A percentile compares a stretch with the other conserved stretches of the same genome.
These are phyloP conservation scores for Oidiodendron maius DNA, from an alignment of 495 filamentous ascomycete species.

Conservation along the genomic window DNA sequence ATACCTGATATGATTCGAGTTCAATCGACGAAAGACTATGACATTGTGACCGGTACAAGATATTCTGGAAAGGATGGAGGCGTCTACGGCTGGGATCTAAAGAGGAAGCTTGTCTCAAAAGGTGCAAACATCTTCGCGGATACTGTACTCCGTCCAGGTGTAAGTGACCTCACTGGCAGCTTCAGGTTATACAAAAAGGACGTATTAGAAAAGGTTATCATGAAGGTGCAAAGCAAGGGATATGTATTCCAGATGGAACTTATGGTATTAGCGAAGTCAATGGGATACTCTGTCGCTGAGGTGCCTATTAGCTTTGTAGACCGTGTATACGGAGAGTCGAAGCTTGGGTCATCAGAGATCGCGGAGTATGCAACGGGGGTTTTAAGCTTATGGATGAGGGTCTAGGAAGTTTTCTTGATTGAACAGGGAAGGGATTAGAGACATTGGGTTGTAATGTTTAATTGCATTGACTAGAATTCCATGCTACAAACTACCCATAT, in stretches of 20 bases:
- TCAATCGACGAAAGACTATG: constrained; percentile 51
- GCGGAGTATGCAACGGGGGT: constrained; percentile 98
- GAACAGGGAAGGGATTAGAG: no score
- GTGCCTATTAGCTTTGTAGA: constrained; percentile 97
- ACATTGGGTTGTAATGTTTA: no score
- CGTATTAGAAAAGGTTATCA: constrained; percentile 85
- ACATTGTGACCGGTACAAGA: constrained; percentile 94
- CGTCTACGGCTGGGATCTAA: constrained; percentile 96
- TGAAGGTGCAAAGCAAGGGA: constrained; percentile 84
- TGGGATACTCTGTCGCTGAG: constrained; percentile 85
- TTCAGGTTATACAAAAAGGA: constrained; percentile 91
- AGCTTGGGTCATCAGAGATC: constrained; percentile 91
- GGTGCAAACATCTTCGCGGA: constrained; percentile 92
- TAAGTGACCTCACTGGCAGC: constrained; percentile 90
- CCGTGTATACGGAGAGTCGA: constrained; percentile 90
- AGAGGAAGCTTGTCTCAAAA: constrained; percentile 86
- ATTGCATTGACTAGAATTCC: no score
- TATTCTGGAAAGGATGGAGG: constrained; percentile 89
- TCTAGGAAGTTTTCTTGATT: no score
- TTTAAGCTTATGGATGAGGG: constrained; percentile 80
- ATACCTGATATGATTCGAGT: constrained; percentile 79
- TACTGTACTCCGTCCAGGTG: constrained; percentile 88
- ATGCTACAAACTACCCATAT: no score
- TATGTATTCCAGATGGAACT: constrained; percentile 99
- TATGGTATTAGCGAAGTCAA: constrained; percentile 80